Evolutionary conservation across 2,329 filamentous ascomycete genomes (phyloP), one percentile per base, ranked within the genome.

Genomic region (Penicillium freii): DNA sequence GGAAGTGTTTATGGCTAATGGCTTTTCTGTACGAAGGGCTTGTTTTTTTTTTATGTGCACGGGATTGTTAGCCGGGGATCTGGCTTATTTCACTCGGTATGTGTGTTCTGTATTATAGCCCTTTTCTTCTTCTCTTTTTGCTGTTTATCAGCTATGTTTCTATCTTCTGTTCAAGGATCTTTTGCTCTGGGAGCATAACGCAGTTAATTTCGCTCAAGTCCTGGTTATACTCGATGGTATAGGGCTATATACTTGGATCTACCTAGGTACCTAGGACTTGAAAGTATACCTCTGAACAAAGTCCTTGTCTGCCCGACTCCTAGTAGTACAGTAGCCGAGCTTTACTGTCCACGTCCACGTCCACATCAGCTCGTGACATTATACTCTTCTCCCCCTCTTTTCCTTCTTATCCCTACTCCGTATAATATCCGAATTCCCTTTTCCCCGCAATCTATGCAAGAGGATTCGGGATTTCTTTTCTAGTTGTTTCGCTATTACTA

Each of bases 291-390:
- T 54, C 5, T 23, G 19, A 11, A 23, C 38, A 43, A 51, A 51
- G 39, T 51, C 49, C 49, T 51, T 25, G 38, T 44, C 29, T 44
- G 19, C 49, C 49, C 49, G 49, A 51, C 29, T 44, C 27, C 19
- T 33, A 40, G 51, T 54, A 54, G 36, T n/a, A 54, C 51, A 53
- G 38, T 55, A 51, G 21, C n/a, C 23, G 42, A 33, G 39, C 50
- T 8, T 33, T 11, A 13, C 33, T 51, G 39, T 33, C 15, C n/a
- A 33, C 15, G 39, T 33, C 15, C n/a, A 33, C 15, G 31, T 33
- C 11, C 39, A 38, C 39, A 34, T 42, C 53, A 60, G 51, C 62
- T 57, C 60, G 63, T 65, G 63, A 65, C 62, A 61, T 49, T 45
- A 23, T 27, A 15, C 15, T 34, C 23, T n/a, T 34, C 36, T 51